A percentile compares a stretch with the other conserved stretches of the same genome.
Evolutionary conservation across 768 basidiomycete species (phyloP).

Genomic region (Lepiota subincarnata): DNA sequence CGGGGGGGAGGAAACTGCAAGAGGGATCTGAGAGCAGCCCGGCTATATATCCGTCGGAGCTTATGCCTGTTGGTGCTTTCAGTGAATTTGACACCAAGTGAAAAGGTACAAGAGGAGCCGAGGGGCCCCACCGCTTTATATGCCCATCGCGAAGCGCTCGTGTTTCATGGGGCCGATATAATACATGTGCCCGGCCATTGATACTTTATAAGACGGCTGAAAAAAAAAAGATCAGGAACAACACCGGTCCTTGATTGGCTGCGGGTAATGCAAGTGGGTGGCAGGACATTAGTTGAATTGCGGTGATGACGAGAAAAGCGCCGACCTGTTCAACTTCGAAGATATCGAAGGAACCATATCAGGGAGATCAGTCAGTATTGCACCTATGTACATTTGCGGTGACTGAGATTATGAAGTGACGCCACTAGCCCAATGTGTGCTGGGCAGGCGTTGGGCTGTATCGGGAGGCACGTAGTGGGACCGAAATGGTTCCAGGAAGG

Average conservation of each 20-base stretch:
- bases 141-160: constrained; percentile 14
- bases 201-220: constrained; percentile 1
- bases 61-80: too few species aligned
- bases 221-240: constrained; percentile 11
- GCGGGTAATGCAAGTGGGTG: constrained; percentile 4
- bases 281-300: constrained; percentile 14
- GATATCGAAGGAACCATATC: constrained; percentile 18
- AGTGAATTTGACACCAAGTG: too few species aligned
- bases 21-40: neutral
- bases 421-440: constrained; percentile 7
- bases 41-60: too few species aligned
- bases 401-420: constrained; percentile 1
- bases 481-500: neutral
- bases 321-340: constrained; percentile 17
- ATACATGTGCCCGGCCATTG: constrained; percentile 15
- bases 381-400: neutral
- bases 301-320: constrained; percentile 22
- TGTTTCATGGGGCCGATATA: constrained; percentile 14
- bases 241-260: constrained; percentile 5
- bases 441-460: constrained; percentile 2
- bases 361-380: constrained; percentile 17
- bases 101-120: neutral
- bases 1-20: neutral
- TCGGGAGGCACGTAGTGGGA: neutral
- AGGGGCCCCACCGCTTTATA: constrained; percentile 11